Base-by-base conservation (phyloP, 345 rosid species). In the Conringia planisiliqua region DNA sequence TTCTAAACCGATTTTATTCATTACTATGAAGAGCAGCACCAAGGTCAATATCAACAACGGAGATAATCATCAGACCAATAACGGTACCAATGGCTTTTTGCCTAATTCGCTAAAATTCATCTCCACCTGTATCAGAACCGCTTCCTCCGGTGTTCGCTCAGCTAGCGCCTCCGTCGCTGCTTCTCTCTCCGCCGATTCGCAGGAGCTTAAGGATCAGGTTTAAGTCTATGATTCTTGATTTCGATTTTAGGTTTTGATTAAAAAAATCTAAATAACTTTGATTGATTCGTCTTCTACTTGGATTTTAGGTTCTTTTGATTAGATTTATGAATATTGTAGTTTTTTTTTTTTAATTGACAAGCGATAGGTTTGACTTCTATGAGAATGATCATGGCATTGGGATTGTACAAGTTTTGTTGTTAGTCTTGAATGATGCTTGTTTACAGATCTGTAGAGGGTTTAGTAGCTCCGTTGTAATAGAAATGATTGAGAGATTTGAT, bases 111-210 rank as follows among this genome's bases (percentile, higher is more conserved):
- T 92, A 66, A 95, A 85, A 78, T 90, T 95, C 78, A 87, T 95
- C 66, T 95, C 97, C 14, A 87, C 96, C 10, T 95, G 90, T 36
- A 78, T 95, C 66, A 85, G 86, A 72, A 90, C 97, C 43, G 98
- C 98, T 52, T 94, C 98, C 44, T 88, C 97, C 36, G 97, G 98
- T 52, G 98, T 94, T 18, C 89, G 96, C 40, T 86, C 97, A 50
- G 97, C 96, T 50, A 82, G 88, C 38, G 91, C 92, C 17, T 87
- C 98, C 27, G 93, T 88, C 36, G 90, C 98, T 61, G 88, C 96
- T 14, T 91, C 98, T 6, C 83, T 94, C 40, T 82, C 97, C 35
- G 71, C 91, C 6, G 93, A 88, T 69, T 63, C 80, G 0, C 82
- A 72, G 1, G 89, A 83, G 51, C 88, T 48, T 32, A 95, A 81